Base-by-base conservation (phyloP, 768 basidiomycete species). In the Leccinum subtestaceum region DNA sequence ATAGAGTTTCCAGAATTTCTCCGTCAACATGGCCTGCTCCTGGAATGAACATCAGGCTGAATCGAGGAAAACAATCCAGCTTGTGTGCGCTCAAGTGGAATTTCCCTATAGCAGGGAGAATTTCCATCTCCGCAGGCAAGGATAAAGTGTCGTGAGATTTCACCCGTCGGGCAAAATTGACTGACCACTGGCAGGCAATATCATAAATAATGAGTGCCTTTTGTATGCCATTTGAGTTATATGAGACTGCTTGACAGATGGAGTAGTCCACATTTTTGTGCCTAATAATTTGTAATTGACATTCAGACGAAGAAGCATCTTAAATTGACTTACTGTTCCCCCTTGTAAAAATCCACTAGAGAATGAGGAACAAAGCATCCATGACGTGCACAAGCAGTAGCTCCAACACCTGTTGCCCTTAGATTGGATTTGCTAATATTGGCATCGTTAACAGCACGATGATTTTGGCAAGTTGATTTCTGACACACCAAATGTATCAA, bases 1-100 rank as follows among this genome's bases (percentile, higher is more conserved):
- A 78, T 0, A 77, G 43, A 0, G 71, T 73, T 36, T 76, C 75
- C 5, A 78, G 27, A 4, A 76, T 73, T 48, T 77, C 71, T 0
- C 74, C 71, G 43, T 75, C 71, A 0, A 74, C 43, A 9, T 72
- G 60, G 0, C 72, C 70, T 1, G 61, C 64, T 0, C 75, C 75
- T 17, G 19, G n/a, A 9, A 2, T 45, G 48, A 10, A 77, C 57
- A 58, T 46, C 0, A 54, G 25, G 4, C 32, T 66, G 23, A 67
- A 78, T 0, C 67, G 40, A 4, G 67, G 50, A 9, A 69, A 60
- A 52, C 74, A 75, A 0, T 54, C 23, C 0, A 63, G 57, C 25
- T 66, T 56, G 32, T 76, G 75, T 0, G 68, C 72, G 57, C 67
- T 68, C 0, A 76, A 47, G 52, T 76, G 74, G 13, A 72, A 75